A percentile compares a stretch with the other conserved stretches of the same genome.
These are phyloP conservation scores for Yamadazyma sp. DNA, from an alignment of 1,139 yeast species.

Conservation along the genomic window DNA sequence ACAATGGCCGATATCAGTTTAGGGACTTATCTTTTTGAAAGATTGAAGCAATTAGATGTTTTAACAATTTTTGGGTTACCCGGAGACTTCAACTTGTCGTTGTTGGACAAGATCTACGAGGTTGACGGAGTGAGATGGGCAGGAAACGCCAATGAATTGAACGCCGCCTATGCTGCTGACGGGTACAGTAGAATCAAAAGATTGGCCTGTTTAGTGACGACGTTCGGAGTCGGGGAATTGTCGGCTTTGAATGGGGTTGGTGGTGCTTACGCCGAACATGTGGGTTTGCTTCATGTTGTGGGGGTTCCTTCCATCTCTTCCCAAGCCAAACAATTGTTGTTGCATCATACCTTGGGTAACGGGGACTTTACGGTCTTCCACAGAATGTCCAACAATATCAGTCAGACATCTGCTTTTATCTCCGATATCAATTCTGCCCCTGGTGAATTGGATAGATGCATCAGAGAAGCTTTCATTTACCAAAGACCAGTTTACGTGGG, in stretches of 20 bases:
- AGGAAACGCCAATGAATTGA: slow-evolving; percentile 45
- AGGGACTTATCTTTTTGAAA: slow-evolving; percentile 45
- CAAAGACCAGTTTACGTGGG: slow-evolving; percentile 87
- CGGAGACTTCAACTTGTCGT: slow-evolving; percentile 40
- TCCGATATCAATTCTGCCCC: slow-evolving; percentile 66
- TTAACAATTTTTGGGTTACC: slow-evolving; percentile 44
- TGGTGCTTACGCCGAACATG: slow-evolving; percentile 45
- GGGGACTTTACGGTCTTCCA: slow-evolving; percentile 49
- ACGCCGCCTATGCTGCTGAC: slow-evolving; percentile 46
- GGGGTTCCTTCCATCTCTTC: slow-evolving; percentile 41
- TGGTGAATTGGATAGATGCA: slow-evolving; percentile 67
- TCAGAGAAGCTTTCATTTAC: slow-evolving; percentile 65
- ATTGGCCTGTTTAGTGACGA: slow-evolving; percentile 38
- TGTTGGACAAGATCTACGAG: slow-evolving; percentile 40
- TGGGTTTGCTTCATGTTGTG: slow-evolving; percentile 40
- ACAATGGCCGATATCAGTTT: slow-evolving; percentile 39
- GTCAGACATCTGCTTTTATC: slow-evolving; percentile 64
- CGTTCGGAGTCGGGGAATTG: slow-evolving; percentile 45
- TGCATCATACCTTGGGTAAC: slow-evolving; percentile 48
- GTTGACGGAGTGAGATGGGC: slow-evolving; percentile 42
- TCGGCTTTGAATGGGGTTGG: slow-evolving; percentile 43
- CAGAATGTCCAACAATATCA: slow-evolving; percentile 60
- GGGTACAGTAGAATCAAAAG: slow-evolving; percentile 43
- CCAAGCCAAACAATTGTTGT: slow-evolving; percentile 38
- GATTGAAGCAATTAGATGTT: slow-evolving; percentile 42